phyloP scores from a whole-genome alignment of 108 stramenopile genomes.

The Schizochytrium sp. region DNA sequence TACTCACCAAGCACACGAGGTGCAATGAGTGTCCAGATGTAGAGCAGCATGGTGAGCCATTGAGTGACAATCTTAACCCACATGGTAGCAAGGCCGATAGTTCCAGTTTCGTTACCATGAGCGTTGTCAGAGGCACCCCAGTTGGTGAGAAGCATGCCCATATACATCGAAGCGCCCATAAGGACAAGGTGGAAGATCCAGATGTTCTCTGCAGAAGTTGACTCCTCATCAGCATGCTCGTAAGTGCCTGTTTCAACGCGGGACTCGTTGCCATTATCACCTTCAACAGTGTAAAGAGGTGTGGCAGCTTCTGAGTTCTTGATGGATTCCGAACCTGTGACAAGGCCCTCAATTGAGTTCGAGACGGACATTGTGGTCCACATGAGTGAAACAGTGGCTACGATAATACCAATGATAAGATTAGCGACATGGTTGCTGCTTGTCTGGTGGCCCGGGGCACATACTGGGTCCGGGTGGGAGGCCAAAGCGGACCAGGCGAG shows the following conservation, averaged over 20 bases:
- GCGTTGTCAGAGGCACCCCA: constrained; percentile 50
- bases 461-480: constrained; percentile 27
- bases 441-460: constrained; percentile 23
- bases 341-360: background rate
- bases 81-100: constrained; percentile 21
- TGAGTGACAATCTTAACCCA: constrained; percentile 58
- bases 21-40: constrained; percentile 52
- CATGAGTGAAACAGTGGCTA: constrained; percentile 17
- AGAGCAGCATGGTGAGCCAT: constrained; percentile 58
- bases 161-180: constrained; percentile 50
- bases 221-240: background rate
- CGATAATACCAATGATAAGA: constrained; percentile 20
- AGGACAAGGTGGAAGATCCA: constrained; percentile 60
- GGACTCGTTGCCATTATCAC: background rate
- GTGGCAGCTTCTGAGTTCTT: constrained; percentile 4
- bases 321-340: constrained; percentile 8
- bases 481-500: constrained; percentile 20
- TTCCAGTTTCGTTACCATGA: constrained; percentile 45
- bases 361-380: constrained; percentile 52
- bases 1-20: constrained; percentile 56
- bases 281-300: constrained; percentile 54
- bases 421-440: background rate
- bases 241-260: background rate
- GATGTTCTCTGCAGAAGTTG: background rate
- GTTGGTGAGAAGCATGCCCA: constrained; percentile 58